Evolutionary conservation across 208 protist genomes (phyloP).

Genomic region (Crithidia acanthocephali): DNA sequence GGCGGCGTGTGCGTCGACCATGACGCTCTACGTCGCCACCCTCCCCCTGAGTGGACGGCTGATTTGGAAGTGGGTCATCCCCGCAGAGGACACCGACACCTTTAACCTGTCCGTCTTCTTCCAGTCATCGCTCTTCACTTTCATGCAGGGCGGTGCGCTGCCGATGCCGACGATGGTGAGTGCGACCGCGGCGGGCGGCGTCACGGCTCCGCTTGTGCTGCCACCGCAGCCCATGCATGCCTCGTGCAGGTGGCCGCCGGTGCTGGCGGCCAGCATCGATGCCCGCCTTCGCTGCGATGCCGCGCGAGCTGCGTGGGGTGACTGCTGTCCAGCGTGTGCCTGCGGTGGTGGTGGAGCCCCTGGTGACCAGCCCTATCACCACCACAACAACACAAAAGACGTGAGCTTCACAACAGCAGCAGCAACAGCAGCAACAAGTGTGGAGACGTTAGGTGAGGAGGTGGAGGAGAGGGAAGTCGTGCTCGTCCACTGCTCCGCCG

Average conservation of each 20-base stretch:
- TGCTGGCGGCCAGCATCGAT: conserved; percentile 13
- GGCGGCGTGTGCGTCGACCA: conserved; percentile 30
- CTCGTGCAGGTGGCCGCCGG: conserved; percentile 13
- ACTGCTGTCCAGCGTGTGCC: conserved; percentile 10
- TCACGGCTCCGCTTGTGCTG: neutral
- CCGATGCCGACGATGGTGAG: conserved; percentile 27
- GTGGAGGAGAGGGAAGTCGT: conserved; percentile 12
- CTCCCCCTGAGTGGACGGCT: conserved; percentile 53
- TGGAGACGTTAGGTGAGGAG: neutral
- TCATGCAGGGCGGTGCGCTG: conserved; percentile 60
- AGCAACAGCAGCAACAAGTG: neutral
- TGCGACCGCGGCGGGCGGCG: neutral
- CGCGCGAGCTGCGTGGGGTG: conserved; percentile 10
- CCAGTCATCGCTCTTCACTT: conserved; percentile 63
- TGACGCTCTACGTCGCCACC: conserved; percentile 42
- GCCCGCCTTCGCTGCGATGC: conserved; percentile 19
- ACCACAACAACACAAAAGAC: neutral
- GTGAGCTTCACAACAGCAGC: neutral
- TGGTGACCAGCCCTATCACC: no score
- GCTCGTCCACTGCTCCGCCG: conserved; percentile 84
- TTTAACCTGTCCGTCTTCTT: conserved; percentile 84
- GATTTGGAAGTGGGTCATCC: conserved; percentile 65
- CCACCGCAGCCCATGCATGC: conserved; percentile 5
- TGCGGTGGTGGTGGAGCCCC: neutral
- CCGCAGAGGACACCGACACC: conserved; percentile 62